Conservation (phyloP, 345 rosid species). For the Citrus glauca region DNA sequence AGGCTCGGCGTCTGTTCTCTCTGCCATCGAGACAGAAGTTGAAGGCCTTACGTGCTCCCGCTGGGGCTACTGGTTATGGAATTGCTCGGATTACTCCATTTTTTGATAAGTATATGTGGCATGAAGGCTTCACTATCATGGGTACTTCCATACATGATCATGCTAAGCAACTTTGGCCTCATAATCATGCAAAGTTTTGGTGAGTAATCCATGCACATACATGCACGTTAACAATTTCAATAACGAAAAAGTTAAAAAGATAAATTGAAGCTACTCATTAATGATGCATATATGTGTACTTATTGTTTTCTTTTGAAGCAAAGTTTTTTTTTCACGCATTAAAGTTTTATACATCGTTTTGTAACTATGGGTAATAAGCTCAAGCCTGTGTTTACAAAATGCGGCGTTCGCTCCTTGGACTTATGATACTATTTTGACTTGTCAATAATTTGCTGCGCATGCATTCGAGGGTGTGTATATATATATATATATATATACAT, state of each 20-base stretch:
- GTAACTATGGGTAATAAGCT: too few relatives aligned
- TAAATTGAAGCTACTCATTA: neutral
- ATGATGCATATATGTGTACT: too few relatives aligned
- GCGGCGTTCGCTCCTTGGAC: too few relatives aligned
- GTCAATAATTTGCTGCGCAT: too few relatives aligned
- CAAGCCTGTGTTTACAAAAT: too few relatives aligned
- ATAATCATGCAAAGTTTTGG: conserved; percentile 55
- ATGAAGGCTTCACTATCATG: conserved; percentile 83
- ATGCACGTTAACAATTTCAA: conserved; percentile 19
- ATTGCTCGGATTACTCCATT: conserved; percentile 63
- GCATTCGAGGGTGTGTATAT: too few relatives aligned
- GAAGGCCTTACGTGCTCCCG: conserved; percentile 50
- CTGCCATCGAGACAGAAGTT: conserved; percentile 59
- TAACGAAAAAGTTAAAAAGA: neutral
- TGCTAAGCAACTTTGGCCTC: conserved; percentile 71
- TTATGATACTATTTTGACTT: too few relatives aligned
- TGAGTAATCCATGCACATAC: conserved; percentile 38
- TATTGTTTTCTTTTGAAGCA: neutral
- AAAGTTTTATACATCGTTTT: too few relatives aligned
- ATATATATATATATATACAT: too few relatives aligned
- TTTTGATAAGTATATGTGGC: conserved; percentile 79
- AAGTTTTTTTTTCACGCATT: neutral
- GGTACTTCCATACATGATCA: conserved; percentile 57
- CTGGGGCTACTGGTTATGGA: conserved; percentile 66
- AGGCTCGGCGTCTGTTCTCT: conserved; percentile 51